A percentile compares a stretch with the other conserved stretches of the same genome.
phyloP scores from a whole-genome alignment of 306 rosid species.

The Gastrolobium bilobum region DNA sequence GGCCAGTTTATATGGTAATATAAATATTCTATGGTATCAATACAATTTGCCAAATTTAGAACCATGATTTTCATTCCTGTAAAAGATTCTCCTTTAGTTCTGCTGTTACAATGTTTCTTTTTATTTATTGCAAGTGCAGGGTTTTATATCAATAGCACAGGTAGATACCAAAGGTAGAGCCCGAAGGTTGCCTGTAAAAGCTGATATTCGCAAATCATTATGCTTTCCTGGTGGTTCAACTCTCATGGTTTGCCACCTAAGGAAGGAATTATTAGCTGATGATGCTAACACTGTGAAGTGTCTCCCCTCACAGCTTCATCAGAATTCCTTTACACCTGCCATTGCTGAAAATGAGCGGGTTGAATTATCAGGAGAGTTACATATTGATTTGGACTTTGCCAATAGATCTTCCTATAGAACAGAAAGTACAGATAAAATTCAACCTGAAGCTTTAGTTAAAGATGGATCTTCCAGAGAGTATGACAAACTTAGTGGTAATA shows the following conservation, averaged over 20 bases:
- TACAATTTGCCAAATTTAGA: conserved; percentile 27
- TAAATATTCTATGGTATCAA: background rate
- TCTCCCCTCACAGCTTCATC: conserved; percentile 58
- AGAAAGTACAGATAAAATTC: conserved; percentile 38
- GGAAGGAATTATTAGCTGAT: conserved; percentile 53
- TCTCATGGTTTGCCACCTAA: conserved; percentile 83
- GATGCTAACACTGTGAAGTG: conserved; percentile 53
- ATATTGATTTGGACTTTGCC: conserved; percentile 46
- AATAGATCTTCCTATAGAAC: conserved; percentile 41
- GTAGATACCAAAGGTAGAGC: conserved; percentile 80
- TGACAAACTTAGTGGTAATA: conserved; percentile 54
- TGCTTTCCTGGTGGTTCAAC: conserved; percentile 96
- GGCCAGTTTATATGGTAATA: conserved; percentile 5
- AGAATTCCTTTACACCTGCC: conserved; percentile 47
- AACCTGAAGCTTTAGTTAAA: conserved; percentile 50
- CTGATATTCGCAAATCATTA: conserved; percentile 79
- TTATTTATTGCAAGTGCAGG: conserved; percentile 55
- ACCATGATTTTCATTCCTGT: conserved; percentile 19
- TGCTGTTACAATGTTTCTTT: conserved; percentile 24
- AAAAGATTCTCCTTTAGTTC: conserved; percentile 42
- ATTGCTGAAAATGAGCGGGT: conserved; percentile 48
- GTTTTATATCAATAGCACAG: conserved; percentile 82
- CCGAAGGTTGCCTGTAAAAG: conserved; percentile 77
- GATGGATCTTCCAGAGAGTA: conserved; percentile 49
- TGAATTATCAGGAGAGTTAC: conserved; percentile 46